These are phyloP conservation scores for Moringa oleifera DNA, from an alignment of 345 rosid genomes.

Conservation along the genomic window DNA sequence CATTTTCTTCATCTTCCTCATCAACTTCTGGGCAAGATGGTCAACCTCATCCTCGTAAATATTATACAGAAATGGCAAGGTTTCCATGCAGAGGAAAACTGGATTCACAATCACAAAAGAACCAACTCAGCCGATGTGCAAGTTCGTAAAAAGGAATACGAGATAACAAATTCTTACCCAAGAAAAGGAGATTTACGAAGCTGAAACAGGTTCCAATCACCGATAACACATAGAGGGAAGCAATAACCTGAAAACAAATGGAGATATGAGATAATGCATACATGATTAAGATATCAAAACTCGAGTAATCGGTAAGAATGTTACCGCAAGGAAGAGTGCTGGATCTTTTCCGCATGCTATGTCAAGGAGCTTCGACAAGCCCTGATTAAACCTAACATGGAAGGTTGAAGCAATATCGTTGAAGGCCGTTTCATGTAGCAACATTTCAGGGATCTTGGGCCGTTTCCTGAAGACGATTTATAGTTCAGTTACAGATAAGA, in stretches of 20 bases:
- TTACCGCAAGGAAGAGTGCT: slow-evolving; percentile 53
- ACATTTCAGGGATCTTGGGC: slow-evolving; percentile 41
- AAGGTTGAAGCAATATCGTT: slow-evolving; percentile 33
- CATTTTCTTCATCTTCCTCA: slow-evolving; percentile 33
- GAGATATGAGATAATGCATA: too few species aligned
- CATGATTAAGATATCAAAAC: too few species aligned
- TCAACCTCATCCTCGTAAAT: slow-evolving; percentile 63
- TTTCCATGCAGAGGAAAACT: slow-evolving; percentile 52
- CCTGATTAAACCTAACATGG: slow-evolving; percentile 39
- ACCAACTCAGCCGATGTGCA: neutral
- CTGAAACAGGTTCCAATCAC: slow-evolving; percentile 66
- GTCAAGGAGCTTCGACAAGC: slow-evolving; percentile 38
- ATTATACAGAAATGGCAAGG: slow-evolving; percentile 64
- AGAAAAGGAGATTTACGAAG: slow-evolving; percentile 68
- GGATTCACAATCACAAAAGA: neutral
- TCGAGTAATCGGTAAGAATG: neutral
- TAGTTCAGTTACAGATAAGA: too few species aligned
- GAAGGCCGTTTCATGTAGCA: slow-evolving; percentile 39
- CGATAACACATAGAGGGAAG: slow-evolving; percentile 52
- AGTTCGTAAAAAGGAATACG: neutral
- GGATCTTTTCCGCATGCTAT: slow-evolving; percentile 67
- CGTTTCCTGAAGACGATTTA: slow-evolving; percentile 41
- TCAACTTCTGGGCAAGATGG: slow-evolving; percentile 26
- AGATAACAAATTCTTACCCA: slow-evolving; percentile 41
- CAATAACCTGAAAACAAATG: slow-evolving; percentile 29